Base-by-base conservation (phyloP, 2,329 filamentous ascomycete genomes). In the Fusarium chaquense region DNA sequence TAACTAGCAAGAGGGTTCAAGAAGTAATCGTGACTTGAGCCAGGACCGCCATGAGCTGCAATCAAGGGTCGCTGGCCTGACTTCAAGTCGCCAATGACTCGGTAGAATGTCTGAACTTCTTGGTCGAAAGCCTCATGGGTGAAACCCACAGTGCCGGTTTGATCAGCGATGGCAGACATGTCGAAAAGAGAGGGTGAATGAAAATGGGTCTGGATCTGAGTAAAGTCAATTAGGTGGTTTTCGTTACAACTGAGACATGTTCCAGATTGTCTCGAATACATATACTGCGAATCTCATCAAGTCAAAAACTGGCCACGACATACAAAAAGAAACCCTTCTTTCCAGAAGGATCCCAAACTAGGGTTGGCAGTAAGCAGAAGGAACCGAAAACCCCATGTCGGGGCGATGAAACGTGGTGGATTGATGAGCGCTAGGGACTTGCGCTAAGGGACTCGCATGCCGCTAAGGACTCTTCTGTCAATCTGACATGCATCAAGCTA, bases 11-110 rank as follows among this genome's bases (percentile, higher is more conserved):
- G 52, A 32, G 52, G 52, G 41, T 55, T 47, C 24, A 55, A 5
- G 52, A 55, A 55, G 32, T 55, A 55, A 47, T 55, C 52, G n/a
- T 55, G 52, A 38, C 52, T 55, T 38, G 52, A 55, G n/a, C 52
- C 52, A 7, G 52, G 52, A 32, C 52, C 52, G 32, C 52, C 52
- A 47, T 55, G 52, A 55, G 52, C 52, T 24, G 52, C 52, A 15
- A 55, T 55, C 52, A 55, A 55, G 4, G 52, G 52, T 55, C 52
- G 52, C 24, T 47, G 52, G 52, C 52, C 52, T 24, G 52, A 55
- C 41, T 55, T 38, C 32, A 55, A 47, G 32, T 55, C 52, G n/a
- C 52, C 52, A 15, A 55, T 38, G n/a, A 55, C 30, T n/a, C 52
- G 41, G 22, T 55, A 55, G 41, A 55, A 55, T 13, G 52, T 55